Evolutionary conservation across 768 basidiomycete species (phyloP).

Genomic region (Tulasnella sp.): DNA sequence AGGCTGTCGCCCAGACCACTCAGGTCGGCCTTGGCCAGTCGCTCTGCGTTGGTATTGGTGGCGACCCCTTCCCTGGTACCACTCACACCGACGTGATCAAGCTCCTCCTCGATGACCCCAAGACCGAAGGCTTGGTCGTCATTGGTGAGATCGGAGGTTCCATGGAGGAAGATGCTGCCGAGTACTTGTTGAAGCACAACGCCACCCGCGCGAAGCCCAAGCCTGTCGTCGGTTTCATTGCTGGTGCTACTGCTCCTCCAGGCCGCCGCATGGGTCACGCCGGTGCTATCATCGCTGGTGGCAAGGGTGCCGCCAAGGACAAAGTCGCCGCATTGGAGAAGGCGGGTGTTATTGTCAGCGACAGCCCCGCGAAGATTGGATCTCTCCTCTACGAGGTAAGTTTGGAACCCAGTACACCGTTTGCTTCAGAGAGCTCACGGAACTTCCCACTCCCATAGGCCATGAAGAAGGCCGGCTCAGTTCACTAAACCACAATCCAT

Average conservation of each 20-base stretch:
- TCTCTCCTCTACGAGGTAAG: constrained; percentile 79
- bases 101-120: constrained; percentile 90
- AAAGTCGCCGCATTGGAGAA: constrained; percentile 87
- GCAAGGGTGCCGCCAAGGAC: constrained; percentile 93
- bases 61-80: constrained; percentile 95
- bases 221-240: constrained; percentile 97
- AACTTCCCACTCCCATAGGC: constrained; percentile 46
- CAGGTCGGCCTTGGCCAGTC: constrained; percentile 94
- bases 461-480: constrained; percentile 70
- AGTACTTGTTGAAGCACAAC: constrained; percentile 90
- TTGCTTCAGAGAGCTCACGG: constrained; percentile 25
- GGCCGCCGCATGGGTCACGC: constrained; percentile 98
- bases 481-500: not conserved
- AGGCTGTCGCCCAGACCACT: constrained; percentile 97
- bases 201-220: constrained; percentile 81
- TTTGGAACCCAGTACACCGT: constrained; percentile 21
- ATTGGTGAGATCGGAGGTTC: constrained; percentile 99
- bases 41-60: constrained; percentile 94
- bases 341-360: constrained; percentile 90
- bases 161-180: constrained; percentile 99
- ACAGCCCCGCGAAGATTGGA: constrained; percentile 95
- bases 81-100: constrained; percentile 95
- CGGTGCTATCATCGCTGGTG: constrained; percentile 96
- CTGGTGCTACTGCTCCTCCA: constrained; percentile 95
- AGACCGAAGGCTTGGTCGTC: constrained; percentile 92